phyloP scores from a whole-genome alignment of 768 basidiomycete species.

The Serendipita sp. region DNA sequence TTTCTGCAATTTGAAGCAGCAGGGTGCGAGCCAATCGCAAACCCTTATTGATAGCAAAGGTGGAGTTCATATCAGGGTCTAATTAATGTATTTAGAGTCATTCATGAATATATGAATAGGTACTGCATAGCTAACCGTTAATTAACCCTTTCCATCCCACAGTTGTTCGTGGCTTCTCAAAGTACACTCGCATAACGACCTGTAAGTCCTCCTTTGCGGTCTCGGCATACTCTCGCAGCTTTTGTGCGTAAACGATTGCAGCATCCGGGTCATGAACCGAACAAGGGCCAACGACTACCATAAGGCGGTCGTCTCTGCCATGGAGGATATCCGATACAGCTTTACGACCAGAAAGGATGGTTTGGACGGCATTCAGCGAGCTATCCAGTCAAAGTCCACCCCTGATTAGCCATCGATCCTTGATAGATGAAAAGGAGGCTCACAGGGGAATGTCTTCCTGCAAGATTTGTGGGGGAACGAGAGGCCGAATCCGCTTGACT shows the following conservation, averaged over 20 bases:
- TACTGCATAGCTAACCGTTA: conserved; percentile 15
- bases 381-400: neutral
- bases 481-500: conserved; percentile 70
- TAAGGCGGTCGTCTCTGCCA: conserved; percentile 51
- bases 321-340: neutral
- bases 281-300: conserved; percentile 92
- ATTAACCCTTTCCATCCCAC: conserved; percentile 88
- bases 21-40: conserved; percentile 75
- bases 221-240: conserved; percentile 45
- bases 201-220: conserved; percentile 53
- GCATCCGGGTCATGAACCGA: conserved; percentile 82
- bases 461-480: conserved; percentile 89
- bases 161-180: conserved; percentile 91
- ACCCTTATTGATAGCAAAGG: conserved; percentile 94
- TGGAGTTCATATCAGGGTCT: conserved; percentile 89
- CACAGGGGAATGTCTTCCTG: conserved; percentile 86
- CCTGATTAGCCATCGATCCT: neutral
- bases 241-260: conserved; percentile 66
- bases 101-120: neutral
- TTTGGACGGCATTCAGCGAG: neutral
- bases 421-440: conserved; percentile 14
- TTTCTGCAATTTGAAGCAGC: conserved; percentile 75
- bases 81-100: conserved; percentile 37
- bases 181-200: conserved; percentile 95
- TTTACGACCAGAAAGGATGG: neutral